Evolutionary conservation across 2,329 filamentous ascomycete species (phyloP).

Genomic region (Phaeoacremonium minimum): DNA sequence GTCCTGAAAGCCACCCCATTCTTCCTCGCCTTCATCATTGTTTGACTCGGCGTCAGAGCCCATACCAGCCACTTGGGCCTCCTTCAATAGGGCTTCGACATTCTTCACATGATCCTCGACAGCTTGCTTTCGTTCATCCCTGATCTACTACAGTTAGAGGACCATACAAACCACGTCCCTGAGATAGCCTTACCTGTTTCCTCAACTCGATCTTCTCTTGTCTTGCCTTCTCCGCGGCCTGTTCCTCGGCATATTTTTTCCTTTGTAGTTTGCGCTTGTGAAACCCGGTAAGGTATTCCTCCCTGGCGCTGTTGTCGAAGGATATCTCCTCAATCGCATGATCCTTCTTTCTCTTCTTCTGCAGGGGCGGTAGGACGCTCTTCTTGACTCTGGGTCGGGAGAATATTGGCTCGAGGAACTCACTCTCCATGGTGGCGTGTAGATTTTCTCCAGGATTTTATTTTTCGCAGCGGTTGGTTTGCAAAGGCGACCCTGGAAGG

Average conservation of each 20-base stretch:
- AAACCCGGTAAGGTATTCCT: constrained; percentile 91
- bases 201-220: constrained; percentile 72
- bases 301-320: constrained; percentile 75
- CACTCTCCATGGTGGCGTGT: too few species aligned
- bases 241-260: constrained; percentile 78
- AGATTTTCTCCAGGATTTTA: too few species aligned
- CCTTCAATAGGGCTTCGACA: constrained; percentile 66
- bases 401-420: too few species aligned
- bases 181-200: constrained; percentile 60
- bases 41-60: constrained; percentile 28
- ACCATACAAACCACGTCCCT: too few species aligned
- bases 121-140: constrained; percentile 77
- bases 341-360: constrained; percentile 63
- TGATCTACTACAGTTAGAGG: constrained; percentile 65
- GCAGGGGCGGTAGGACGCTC: constrained; percentile 48
- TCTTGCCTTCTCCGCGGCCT: constrained; percentile 70
- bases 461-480: too few species aligned
- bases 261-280: constrained; percentile 91
- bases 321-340: constrained; percentile 70
- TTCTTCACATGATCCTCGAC: constrained; percentile 77
- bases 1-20: constrained; percentile 66
- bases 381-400: constrained; percentile 57
- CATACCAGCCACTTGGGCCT: constrained; percentile 48
- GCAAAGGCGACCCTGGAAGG: too few species aligned
- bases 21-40: constrained; percentile 41